These are phyloP conservation scores for Clarireedia paspali DNA, from an alignment of 2,329 filamentous ascomycete species.

Conservation along the genomic window DNA sequence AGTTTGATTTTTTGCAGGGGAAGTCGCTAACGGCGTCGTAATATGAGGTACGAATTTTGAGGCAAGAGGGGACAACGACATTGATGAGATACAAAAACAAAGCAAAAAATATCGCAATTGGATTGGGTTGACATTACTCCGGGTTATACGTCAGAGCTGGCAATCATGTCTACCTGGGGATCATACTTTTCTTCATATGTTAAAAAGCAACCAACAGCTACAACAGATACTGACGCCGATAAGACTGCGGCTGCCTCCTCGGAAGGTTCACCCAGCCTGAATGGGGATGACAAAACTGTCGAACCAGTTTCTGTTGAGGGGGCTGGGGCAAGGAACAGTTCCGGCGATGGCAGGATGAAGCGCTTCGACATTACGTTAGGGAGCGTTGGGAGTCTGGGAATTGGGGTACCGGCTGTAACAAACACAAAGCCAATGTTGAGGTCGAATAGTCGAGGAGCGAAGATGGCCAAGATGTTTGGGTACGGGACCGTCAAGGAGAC, in stretches of 20 bases:
- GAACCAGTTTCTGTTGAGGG: neutral
- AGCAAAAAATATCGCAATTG: neutral
- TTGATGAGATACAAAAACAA: neutral
- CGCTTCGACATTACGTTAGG: neutral
- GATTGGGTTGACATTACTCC: neutral
- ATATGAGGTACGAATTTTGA: too few relatives aligned
- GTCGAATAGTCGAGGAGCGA: conserved; percentile 13
- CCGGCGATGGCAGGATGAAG: neutral
- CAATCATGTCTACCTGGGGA: conserved; percentile 14
- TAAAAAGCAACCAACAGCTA: conserved; percentile 12
- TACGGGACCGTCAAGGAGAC: conserved; percentile 8
- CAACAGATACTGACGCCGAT: neutral
- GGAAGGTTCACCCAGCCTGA: neutral
- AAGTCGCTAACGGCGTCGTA: too few relatives aligned
- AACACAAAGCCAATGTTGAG: conserved; percentile 2
- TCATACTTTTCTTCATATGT: conserved; percentile 16
- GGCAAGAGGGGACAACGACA: too few relatives aligned
- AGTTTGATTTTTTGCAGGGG: neutral
- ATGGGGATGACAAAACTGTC: neutral
- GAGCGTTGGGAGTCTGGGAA: conserved; percentile 4
- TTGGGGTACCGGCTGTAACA: neutral
- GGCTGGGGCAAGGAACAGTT: neutral
- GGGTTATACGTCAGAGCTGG: conserved; percentile 4
- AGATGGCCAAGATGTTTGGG: conserved; percentile 19
- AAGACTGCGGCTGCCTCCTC: neutral